phyloP scores from a whole-genome alignment of 768 basidiomycete species.

The Mrakia gelida region DNA sequence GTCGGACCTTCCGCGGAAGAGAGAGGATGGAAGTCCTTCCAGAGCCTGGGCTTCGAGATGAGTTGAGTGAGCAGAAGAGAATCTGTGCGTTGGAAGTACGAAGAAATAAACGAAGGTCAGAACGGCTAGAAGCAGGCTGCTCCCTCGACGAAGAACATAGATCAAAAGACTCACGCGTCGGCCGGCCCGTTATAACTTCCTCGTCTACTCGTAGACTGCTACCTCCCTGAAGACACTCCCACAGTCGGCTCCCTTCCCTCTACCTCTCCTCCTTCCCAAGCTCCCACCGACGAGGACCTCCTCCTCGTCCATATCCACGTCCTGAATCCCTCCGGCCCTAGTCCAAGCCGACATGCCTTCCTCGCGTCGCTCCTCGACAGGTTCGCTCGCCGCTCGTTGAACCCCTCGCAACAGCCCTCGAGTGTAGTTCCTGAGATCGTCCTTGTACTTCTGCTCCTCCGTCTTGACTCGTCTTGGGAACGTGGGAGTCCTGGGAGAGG shows the following conservation, averaged over 20 bases:
- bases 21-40: too few relatives aligned
- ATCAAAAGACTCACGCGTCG: conserved; percentile 10
- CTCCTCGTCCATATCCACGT: conserved; percentile 2
- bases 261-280: neutral
- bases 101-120: too few relatives aligned
- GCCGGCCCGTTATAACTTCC: too few relatives aligned
- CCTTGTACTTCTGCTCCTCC: conserved; percentile 14
- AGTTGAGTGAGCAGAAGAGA: too few relatives aligned
- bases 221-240: conserved; percentile 2
- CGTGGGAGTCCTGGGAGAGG: neutral
- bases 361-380: neutral
- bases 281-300: conserved; percentile 7
- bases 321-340: neutral
- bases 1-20: too few relatives aligned
- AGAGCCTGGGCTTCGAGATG: too few relatives aligned
- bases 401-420: neutral
- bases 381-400: neutral
- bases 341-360: conserved; percentile 4
- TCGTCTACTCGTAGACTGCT: neutral
- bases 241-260: neutral
- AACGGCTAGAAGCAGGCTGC: too few relatives aligned
- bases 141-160: neutral
- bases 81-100: too few relatives aligned
- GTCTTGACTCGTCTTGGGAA: neutral
- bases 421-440: neutral